phyloP scores from a whole-genome alignment of 768 basidiomycete species.

The Macrolepiota dolichaula region DNA sequence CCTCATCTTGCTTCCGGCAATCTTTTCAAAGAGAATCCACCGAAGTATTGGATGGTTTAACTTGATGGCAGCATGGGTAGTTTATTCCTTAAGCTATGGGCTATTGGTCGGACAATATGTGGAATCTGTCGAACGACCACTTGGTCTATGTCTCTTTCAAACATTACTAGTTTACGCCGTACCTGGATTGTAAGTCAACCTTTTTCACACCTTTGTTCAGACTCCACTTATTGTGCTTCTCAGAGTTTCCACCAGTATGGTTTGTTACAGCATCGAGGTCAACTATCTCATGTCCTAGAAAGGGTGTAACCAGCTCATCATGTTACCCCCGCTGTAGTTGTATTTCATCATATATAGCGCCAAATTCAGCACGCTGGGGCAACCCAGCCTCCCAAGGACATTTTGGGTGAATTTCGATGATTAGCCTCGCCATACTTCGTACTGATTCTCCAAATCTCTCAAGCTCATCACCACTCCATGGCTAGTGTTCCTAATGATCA shows the following conservation, averaged over 20 bases:
- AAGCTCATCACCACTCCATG: slow-evolving; percentile 4
- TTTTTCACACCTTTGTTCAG: neutral
- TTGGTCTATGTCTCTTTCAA: neutral
- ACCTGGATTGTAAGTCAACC: neutral
- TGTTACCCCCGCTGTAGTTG: neutral
- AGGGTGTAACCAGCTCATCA: neutral
- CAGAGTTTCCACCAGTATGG: neutral
- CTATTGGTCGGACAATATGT: slow-evolving; percentile 2
- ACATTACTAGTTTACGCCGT: slow-evolving; percentile 5
- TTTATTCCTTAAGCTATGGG: slow-evolving; percentile 5
- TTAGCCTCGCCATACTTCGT: neutral
- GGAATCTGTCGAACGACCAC: neutral
- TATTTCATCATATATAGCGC: neutral
- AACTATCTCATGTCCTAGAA: neutral
- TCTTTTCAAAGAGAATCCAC: neutral
- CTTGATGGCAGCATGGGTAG: neutral
- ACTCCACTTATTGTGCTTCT: neutral
- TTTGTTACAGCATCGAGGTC: slow-evolving; percentile 1
- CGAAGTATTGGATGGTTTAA: slow-evolving; percentile 2
- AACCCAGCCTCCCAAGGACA: neutral
- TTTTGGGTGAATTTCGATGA: neutral
- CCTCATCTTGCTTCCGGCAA: neutral
- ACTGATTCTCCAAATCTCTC: neutral
- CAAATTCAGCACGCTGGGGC: neutral
- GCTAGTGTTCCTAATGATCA: slow-evolving; percentile 2